These are phyloP conservation scores for Boletus huronensis DNA, from an alignment of 768 basidiomycete species.

Conservation along the genomic window DNA sequence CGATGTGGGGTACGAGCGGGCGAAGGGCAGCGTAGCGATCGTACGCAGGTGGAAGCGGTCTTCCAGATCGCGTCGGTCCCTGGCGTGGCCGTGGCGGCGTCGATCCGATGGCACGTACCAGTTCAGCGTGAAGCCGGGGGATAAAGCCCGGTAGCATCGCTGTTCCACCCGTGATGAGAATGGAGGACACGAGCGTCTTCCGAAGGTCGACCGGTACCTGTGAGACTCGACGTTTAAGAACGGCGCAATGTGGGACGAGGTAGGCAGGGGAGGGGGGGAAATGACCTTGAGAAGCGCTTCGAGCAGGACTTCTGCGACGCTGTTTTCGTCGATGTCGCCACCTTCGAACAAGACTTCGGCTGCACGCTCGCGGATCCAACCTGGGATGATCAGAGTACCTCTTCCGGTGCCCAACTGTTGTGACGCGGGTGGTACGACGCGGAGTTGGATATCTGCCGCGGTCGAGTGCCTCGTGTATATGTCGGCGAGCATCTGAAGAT, in stretches of 20 bases:
- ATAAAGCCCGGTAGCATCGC: slow-evolving; percentile 92
- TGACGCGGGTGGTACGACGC: slow-evolving; percentile 60
- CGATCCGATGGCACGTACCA: slow-evolving; percentile 58
- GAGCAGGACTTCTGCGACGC: slow-evolving; percentile 77
- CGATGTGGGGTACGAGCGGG: slow-evolving; percentile 65
- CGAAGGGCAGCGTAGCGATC: slow-evolving; percentile 77
- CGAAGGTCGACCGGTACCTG: slow-evolving; percentile 91
- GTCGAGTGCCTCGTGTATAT: slow-evolving; percentile 77
- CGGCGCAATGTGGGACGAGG: background rate
- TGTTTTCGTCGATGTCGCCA: slow-evolving; percentile 84
- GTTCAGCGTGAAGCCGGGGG: slow-evolving; percentile 76
- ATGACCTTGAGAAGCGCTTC: slow-evolving; percentile 71
- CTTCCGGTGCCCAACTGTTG: slow-evolving; percentile 70
- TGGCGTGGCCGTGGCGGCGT: slow-evolving; percentile 34
- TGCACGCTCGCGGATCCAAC: slow-evolving; percentile 91
- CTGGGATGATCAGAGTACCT: slow-evolving; percentile 82
- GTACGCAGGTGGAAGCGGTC: slow-evolving; percentile 47
- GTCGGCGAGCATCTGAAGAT: slow-evolving; percentile 59
- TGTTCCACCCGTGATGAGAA: slow-evolving; percentile 86
- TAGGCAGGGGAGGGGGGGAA: background rate
- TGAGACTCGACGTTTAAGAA: background rate
- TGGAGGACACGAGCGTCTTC: slow-evolving; percentile 75
- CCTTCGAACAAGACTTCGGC: slow-evolving; percentile 90
- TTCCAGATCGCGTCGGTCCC: slow-evolving; percentile 34
- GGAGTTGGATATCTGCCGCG: slow-evolving; percentile 69